A percentile compares a stretch with the other conserved stretches of the same genome.
Evolutionary conservation across 2,329 filamentous ascomycete genomes (phyloP).

Genomic region (Diaporthe australafricana): DNA sequence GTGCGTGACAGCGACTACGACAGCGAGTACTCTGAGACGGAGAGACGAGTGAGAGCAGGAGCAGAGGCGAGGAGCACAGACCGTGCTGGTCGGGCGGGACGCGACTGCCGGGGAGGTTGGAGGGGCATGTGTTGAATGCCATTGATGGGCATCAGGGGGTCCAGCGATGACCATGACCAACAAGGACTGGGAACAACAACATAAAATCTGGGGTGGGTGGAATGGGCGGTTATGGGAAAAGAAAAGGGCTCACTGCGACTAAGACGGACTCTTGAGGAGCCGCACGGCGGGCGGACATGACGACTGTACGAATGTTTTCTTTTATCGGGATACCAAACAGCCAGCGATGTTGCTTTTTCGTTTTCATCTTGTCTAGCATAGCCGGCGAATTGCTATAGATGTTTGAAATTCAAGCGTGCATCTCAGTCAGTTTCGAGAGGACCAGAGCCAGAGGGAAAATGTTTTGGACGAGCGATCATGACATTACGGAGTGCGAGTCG

Average conservation of each 20-base stretch:
- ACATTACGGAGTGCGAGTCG: no score
- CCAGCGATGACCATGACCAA: not conserved
- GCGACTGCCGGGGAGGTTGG: not conserved
- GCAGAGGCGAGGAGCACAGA: not conserved
- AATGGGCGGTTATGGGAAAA: not conserved
- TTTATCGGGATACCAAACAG: constrained; percentile 20
- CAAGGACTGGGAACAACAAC: not conserved
- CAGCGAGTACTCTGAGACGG: constrained; percentile 13
- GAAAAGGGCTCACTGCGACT: not conserved
- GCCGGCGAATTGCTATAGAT: constrained; percentile 10
- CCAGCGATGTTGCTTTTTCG: constrained; percentile 19
- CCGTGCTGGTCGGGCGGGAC: not conserved
- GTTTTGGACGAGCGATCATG: no score
- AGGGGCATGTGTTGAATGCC: constrained; percentile 1
- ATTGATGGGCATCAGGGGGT: not conserved
- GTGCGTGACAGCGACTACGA: constrained; percentile 8
- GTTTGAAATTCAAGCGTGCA: not conserved
- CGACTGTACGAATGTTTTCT: constrained; percentile 12
- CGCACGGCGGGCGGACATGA: not conserved
- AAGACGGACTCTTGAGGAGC: constrained; percentile 23
- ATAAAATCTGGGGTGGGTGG: not conserved
- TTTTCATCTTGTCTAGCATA: constrained; percentile 8
- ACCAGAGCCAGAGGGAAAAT: not conserved
- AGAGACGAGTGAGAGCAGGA: not conserved
- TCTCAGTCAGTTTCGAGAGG: not conserved